Base-by-base conservation (phyloP, 495 filamentous ascomycete species). In the Cairneyella variabilis region DNA sequence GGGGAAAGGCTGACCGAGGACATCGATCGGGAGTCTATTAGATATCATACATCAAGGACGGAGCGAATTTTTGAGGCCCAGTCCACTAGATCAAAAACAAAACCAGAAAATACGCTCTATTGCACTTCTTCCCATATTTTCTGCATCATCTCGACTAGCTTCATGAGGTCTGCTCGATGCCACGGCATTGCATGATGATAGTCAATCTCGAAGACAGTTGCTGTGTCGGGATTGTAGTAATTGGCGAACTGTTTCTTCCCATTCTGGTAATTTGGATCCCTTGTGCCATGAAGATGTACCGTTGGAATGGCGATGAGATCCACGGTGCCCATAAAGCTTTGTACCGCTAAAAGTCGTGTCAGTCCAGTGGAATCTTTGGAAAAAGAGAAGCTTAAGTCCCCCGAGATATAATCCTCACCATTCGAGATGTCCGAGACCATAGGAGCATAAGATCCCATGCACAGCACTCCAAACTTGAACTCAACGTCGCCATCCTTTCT, bases 101-200 rank as follows among this genome's bases (percentile, higher is more conserved):
- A n/a, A n/a, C n/a, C n/a, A n/a, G n/a, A n/a, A n/a, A n/a, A 18
- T 22, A 10, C 18, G 3, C 11, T 14, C 4, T 41, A 20, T 27
- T 44, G 5, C 20, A 23, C 3, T 16, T 44, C 41, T 14, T 27
- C 9, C 11, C 39, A 54, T 2, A 54, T 23, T 20, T 45, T 45
- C 41, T 28, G 28, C 3, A 54, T 46, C 25, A n/a, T n/a, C 2
- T 46, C 51, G 10, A 37, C 40, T 2, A 54, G 17, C 26, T 30
- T 46, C 42, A 47, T 23, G 3, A 53, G 11, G 48, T 58, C 55
- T 8, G 10, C 30, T 27, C 18, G 30, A 27, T 41, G 27, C 55
- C 55, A 58, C 1, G 55, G 55, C 55, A 58, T 59, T 3, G 56
- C 56, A 44, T 59, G 56, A 20, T 54, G 56, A 40, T 59, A 59